Evolutionary conservation across 306 rosid genomes (phyloP), one percentile per base, ranked within the genome.

Genomic region (Albizia julibrissin): DNA sequence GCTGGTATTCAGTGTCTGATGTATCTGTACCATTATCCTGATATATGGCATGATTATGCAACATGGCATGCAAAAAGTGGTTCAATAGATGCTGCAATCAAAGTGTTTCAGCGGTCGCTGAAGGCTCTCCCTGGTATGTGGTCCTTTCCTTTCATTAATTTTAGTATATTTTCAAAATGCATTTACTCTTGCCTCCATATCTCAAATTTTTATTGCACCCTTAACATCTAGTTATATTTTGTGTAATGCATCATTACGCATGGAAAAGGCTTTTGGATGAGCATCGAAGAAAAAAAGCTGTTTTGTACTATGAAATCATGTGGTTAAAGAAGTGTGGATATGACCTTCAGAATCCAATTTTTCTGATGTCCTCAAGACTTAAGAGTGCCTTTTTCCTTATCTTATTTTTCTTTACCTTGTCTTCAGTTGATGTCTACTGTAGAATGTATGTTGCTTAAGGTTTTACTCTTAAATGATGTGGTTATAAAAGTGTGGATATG

Each of bases 11-110:
- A 95, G 99, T 93, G 96, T 89, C 91, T 95, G 87, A 95, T 95
- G 99, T 90, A 91, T 88, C 82, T 95, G 82, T 92, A 93, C 91
- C 99, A 95, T 86, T 93, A 93, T 89, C 93, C 98, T 84, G 99
- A 95, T 87, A 80, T 92, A 87, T 95, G 99, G 98, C 92, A 91
- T 74, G 98, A 95, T 89, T 93, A 91, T 87, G 99, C 98, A 47
- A 89, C 86, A 81, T 95, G 98, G 99, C 98, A 89, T 91, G 97
- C 98, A 84, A 93, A 89, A 89, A 82, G 89, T 87, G 98, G 98
- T 83, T 91, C 92, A 12, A 80, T 91, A 85, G 99, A 95, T 85
- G 90, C 98, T 69, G 99, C 99, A 84, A 88, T 92, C 87, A 95
- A 95, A 92, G 93, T 95, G 54, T 93, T 95, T 87, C 99, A 93